Base-by-base conservation (phyloP, 768 basidiomycete species). In the Plicaturopsis crispa region DNA sequence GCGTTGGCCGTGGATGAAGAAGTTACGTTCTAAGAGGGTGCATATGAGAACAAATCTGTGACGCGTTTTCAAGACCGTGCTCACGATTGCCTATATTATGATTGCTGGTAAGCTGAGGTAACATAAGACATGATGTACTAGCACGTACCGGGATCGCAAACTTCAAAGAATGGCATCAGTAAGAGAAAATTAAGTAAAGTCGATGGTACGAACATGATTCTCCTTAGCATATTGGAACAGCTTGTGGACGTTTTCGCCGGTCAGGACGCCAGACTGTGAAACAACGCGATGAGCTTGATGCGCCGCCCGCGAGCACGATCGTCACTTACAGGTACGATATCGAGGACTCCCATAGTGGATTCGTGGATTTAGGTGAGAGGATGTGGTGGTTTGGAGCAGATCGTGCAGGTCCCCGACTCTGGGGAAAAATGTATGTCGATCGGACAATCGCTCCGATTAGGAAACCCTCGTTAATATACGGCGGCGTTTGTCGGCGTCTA, bases 1-100 rank as follows among this genome's bases (percentile, higher is more conserved):
- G 93, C 90, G 60, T 97, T 94, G 38, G 82, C 92, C 26, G 81
- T 83, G 21, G 94, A 99, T 8, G 94, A 93, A 13, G 94, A 98
- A 32, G 96, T 98, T 33, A 90, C 84, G 56, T 99, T 99, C 92
- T 96, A 51, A 18, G 32, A 19, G 26, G 33, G 32, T 13, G 16
- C 13, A 28, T 40, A 21, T n/a, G 40, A 33, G 26, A 23, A 24
- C n/a, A n/a, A n/a, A n/a, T n/a, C n/a, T n/a, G n/a, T n/a, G n/a
- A n/a, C n/a, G n/a, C n/a, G n/a, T n/a, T n/a, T n/a, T n/a, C n/a
- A n/a, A n/a, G n/a, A n/a, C n/a, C n/a, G 10, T n/a, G 76, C 82
- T 66, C 52, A 89, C 86, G 60, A 87, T 81, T 48, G 83, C 84
- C 85, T 87, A 40, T 26, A 36, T 24, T 16, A 40, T 36, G 40